Base-by-base conservation (phyloP, 495 filamentous ascomycete genomes). In the Letharia lupina region DNA sequence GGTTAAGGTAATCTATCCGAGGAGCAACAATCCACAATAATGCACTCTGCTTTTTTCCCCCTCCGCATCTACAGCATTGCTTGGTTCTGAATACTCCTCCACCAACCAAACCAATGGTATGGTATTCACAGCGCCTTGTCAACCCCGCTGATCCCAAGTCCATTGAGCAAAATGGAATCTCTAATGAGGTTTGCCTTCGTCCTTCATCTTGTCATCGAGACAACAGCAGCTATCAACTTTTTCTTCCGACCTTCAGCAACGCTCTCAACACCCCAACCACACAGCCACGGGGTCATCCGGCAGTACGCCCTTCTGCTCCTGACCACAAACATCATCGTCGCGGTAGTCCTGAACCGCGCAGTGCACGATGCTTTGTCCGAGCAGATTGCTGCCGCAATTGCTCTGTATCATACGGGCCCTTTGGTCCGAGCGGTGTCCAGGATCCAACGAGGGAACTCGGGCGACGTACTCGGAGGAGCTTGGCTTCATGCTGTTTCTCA, bases 231-330 rank as follows among this genome's bases (percentile, higher is more conserved):
- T 31, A 44, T 76, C n/a, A 74, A 71, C 58, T 75, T 76, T 62
- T 68, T 76, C 70, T 57, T 75, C 65, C 64, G 63, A 12, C 75
- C 75, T 12, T 67, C 67, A 11, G 61, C 65, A 37, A 71, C 72
- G 41, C 71, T 76, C 20, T 40, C 68, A 4, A n/a, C 44, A 11
- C 65, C 71, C 1, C 69, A 72, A 65, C 65, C 70, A 31, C 42
- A 65, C 33, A 67, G 72, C 35, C 71, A 73, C 54, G 67, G 69
- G 2, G 41, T 77, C 20, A 72, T 75, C 67, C 52, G 64, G 10
- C 73, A 75, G 64, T 77, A 77, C 57, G 74, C 68, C 37, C 60
- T 75, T 16, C 71, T 77, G 8, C 71, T 77, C 9, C 23, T 76
- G 45, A 37, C 62, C 35, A 71, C 75, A 16, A 71, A 65, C 58